phyloP scores from a whole-genome alignment of 805 yeast species.

The Diddensiella caesifluorescens region DNA sequence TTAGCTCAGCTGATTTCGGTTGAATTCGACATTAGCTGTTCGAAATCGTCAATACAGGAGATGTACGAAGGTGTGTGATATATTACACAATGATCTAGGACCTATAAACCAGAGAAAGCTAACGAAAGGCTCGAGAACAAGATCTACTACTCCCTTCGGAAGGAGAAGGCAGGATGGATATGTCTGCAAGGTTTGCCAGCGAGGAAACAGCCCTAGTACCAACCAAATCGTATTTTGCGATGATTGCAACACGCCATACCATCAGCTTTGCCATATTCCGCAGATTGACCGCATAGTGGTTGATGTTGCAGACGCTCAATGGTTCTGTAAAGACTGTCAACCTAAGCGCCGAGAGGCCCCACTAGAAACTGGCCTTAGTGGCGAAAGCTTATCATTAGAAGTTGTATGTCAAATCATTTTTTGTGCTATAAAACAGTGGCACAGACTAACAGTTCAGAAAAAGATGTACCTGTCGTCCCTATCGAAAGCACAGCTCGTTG shows the following conservation, averaged over 20 bases:
- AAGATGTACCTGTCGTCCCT: slow-evolving; percentile 35
- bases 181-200: slow-evolving; percentile 36
- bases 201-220: slow-evolving; percentile 33
- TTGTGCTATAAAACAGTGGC: background rate
- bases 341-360: slow-evolving; percentile 33
- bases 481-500: slow-evolving; percentile 37
- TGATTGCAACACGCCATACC: slow-evolving; percentile 38
- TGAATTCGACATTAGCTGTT: too few relatives aligned
- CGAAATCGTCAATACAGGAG: too few relatives aligned
- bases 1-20: too few relatives aligned
- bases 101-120: too few relatives aligned
- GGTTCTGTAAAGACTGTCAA: slow-evolving; percentile 38
- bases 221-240: slow-evolving; percentile 37
- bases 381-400: slow-evolving; percentile 31
- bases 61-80: too few relatives aligned
- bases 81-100: too few relatives aligned
- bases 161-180: slow-evolving; percentile 23
- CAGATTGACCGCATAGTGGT: slow-evolving; percentile 36
- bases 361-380: slow-evolving; percentile 35
- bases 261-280: slow-evolving; percentile 38
- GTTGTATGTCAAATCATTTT: slow-evolving; percentile 18
- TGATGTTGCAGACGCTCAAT: slow-evolving; percentile 37
- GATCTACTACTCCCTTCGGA: slow-evolving; percentile 16
- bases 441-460: slow-evolving; percentile 18
- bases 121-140: slow-evolving; percentile 4